Base-by-base conservation (phyloP, 805 yeast species). In the Dipodascus geniculatus region DNA sequence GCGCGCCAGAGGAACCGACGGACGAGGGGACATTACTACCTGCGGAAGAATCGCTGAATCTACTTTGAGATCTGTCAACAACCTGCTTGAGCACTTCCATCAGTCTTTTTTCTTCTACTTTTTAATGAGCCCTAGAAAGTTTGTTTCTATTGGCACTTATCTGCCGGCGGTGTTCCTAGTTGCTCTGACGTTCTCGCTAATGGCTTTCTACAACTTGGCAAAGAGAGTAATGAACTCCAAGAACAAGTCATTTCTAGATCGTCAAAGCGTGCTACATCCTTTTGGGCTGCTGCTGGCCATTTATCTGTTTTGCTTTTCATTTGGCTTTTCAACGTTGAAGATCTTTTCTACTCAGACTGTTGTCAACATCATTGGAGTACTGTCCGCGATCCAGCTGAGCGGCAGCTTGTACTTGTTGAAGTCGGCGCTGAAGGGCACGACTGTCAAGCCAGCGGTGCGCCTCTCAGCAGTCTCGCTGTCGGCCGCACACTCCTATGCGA, bases 31-130 rank as follows among this genome's bases (percentile, higher is more conserved):
- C 69, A 82, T 91, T 54, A 91, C 98, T 1, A 88, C 93, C 23
- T 83, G 85, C 66, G 99, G 98, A 2, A 79, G 98, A 65, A 76
- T 91, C 2, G 78, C 88, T 19, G 99, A 93, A 68, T 87, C 95
- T 1, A 73, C 85, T 6, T 82, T 90, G 64, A 78, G 99, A 56
- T 82, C 96, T 0, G 85, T 93, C 38, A 93, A 93, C 71, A 93
- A 93, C 65, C 74, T 93, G 60, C 73, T 91, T 42, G 99, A 93
- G 67, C 95, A 91, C 66, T 91, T 91, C 69, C 99, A 93, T 68
- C 99, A 93, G 69, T 87, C 96, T 1, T 93, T 89, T 63, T 93
- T 93, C 74, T 93, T 90, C 65, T 93, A 91, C 70, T 74, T 91
- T 59, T 66, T 93, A 69, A 68, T 93, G 51, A 79, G 87, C 0